phyloP scores from a whole-genome alignment of 2,329 filamentous ascomycete species.

The Colletotrichum sojae region DNA sequence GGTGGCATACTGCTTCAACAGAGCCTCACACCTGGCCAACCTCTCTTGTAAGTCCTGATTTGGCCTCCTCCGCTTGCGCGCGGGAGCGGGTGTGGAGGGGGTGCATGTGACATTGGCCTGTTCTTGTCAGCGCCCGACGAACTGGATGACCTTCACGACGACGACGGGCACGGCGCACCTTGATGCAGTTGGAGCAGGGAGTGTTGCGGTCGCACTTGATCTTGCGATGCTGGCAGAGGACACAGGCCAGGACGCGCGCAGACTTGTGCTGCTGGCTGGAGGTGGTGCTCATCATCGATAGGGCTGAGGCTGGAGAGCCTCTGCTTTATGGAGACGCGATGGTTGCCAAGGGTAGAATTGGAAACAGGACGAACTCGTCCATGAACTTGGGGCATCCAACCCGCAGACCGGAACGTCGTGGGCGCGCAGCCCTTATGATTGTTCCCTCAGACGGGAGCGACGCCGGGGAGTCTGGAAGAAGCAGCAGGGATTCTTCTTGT shows the following conservation, averaged over 20 bases:
- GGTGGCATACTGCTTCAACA: slow-evolving; percentile 70
- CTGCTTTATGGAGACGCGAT: slow-evolving; percentile 11
- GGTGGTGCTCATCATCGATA: slow-evolving; percentile 37
- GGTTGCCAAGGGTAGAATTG: slow-evolving; percentile 17
- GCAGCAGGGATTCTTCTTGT: slow-evolving; percentile 15
- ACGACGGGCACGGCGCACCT: slow-evolving; percentile 58
- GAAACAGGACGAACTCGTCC: slow-evolving; percentile 32
- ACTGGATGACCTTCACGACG: slow-evolving; percentile 2
- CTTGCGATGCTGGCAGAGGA: slow-evolving; percentile 73
- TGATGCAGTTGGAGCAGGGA: slow-evolving; percentile 72
- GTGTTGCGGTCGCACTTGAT: slow-evolving; percentile 74
- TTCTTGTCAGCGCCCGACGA: slow-evolving; percentile 29
- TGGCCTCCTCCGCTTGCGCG: slow-evolving; percentile 70
- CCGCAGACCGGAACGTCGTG: slow-evolving; percentile 26
- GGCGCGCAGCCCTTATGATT: slow-evolving; percentile 39
- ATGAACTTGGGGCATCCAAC: slow-evolving; percentile 23
- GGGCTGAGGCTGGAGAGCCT: slow-evolving; percentile 28
- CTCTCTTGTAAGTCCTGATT: slow-evolving; percentile 75
- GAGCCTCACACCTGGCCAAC: slow-evolving; percentile 70
- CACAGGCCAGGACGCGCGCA: slow-evolving; percentile 66
- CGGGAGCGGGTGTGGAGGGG: slow-evolving; percentile 72
- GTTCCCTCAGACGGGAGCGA: slow-evolving; percentile 20
- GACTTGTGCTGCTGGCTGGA: slow-evolving; percentile 51
- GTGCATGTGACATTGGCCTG: slow-evolving; percentile 73
- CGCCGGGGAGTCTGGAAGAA: neutral